Percentiles rank a stretch among this genome's conserved stretches.
phyloP scores from a whole-genome alignment of 805 yeast species.

The Wickerhamomyces bisporus region DNA sequence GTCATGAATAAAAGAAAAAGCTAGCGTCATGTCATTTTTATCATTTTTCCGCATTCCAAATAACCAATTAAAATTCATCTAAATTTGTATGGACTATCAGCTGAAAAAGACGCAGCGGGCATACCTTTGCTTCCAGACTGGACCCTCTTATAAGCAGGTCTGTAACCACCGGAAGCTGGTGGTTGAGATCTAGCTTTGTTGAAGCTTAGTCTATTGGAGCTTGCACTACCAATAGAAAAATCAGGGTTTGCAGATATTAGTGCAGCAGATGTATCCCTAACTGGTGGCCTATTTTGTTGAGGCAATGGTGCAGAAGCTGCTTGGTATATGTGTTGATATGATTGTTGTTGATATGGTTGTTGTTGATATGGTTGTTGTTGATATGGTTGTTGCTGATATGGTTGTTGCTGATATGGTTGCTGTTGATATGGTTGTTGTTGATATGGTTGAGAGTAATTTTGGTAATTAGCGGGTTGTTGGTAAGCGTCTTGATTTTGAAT shows the following conservation, averaged over 20 bases:
- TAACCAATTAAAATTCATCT: too few relatives aligned
- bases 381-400: slow-evolving; percentile 4
- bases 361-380: slow-evolving; percentile 8
- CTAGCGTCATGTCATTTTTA: too few relatives aligned
- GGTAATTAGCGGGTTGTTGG: background rate
- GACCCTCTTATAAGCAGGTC: slow-evolving; percentile 36
- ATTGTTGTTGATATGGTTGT: slow-evolving; percentile 3
- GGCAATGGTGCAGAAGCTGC: slow-evolving; percentile 1
- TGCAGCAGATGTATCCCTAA: slow-evolving; percentile 32
- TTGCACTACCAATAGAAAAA: slow-evolving; percentile 29
- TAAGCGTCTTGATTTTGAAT: slow-evolving; percentile 1
- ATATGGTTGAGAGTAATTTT: background rate
- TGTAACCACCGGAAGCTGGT: slow-evolving; percentile 22
- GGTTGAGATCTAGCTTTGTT: slow-evolving; percentile 10
- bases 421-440: background rate
- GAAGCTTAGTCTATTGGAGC: slow-evolving; percentile 3
- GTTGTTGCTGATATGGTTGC: slow-evolving; percentile 3
- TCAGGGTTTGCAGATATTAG: slow-evolving; percentile 46
- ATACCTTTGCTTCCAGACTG: slow-evolving; percentile 27
- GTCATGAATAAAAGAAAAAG: too few relatives aligned
- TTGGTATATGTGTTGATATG: slow-evolving; percentile 1
- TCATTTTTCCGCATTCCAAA: too few relatives aligned
- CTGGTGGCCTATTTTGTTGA: slow-evolving; percentile 11
- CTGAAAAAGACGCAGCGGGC: slow-evolving; percentile 36
- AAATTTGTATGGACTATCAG: slow-evolving; percentile 41